These are phyloP conservation scores for Gossypium gossypioides DNA, from an alignment of 441 rosid genomes.

Conservation along the genomic window DNA sequence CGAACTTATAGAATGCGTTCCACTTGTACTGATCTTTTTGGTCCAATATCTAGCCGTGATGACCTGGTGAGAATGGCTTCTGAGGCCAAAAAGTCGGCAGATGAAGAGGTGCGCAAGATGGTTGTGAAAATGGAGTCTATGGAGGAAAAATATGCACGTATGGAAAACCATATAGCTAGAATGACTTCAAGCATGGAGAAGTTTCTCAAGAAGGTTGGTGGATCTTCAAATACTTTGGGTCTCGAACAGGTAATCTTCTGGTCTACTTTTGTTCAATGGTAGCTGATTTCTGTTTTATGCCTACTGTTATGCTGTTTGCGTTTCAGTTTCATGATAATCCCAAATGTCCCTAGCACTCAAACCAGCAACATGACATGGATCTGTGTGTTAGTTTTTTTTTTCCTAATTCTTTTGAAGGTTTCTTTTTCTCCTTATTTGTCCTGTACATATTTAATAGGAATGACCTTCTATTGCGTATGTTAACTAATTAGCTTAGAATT, in stretches of 20 bases:
- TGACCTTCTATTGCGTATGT: neutral
- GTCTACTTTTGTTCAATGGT: neutral
- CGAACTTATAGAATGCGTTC: conserved; percentile 23
- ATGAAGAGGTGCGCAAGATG: conserved; percentile 27
- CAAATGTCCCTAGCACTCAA: conserved; percentile 11
- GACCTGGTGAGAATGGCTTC: conserved; percentile 18
- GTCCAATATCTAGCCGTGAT: conserved; percentile 13
- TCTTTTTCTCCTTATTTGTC: neutral
- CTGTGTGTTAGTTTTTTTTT: neutral
- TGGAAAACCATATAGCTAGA: conserved; percentile 30
- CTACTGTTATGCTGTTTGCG: neutral
- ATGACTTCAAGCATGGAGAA: conserved; percentile 26
- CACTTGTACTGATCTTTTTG: conserved; percentile 20
- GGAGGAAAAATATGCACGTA: conserved; percentile 28
- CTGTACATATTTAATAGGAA: neutral
- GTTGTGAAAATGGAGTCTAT: conserved; percentile 27
- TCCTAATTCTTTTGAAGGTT: too few species aligned
- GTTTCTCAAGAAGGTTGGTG: conserved; percentile 23
- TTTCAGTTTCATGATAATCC: conserved; percentile 9
- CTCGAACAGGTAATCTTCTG: conserved; percentile 16
- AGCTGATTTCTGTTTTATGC: neutral
- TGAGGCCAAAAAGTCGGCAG: conserved; percentile 25
- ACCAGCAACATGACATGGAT: neutral
- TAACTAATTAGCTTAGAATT: neutral
- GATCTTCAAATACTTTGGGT: conserved; percentile 3